Base-by-base conservation (phyloP, 352 stramenopile genomes). In the Phytophthora sp. region DNA sequence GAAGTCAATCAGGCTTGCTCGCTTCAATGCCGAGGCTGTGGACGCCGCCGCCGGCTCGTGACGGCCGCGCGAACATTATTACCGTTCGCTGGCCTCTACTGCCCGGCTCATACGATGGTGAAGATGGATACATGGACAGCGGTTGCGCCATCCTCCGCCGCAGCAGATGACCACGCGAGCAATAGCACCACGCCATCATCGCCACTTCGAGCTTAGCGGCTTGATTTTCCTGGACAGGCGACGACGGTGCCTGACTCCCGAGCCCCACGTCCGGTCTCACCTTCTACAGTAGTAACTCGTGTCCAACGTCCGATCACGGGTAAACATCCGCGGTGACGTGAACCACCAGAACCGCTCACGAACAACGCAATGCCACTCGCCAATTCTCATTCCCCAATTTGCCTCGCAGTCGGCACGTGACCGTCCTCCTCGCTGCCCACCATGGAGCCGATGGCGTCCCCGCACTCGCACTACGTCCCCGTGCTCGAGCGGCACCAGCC, bases 381-480 rank as follows among this genome's bases (percentile, higher is more conserved):
- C 12, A 18, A 20, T 21, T 43, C 20, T 43, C 30, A 54, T 41
- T 54, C 21, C 35, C 4, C 20, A 21, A 54, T 11, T 54, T 21
- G 11, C 30, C 20, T 42, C 20, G 11, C 21, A 43, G 20, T 18
- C 39, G 11, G 21, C 39, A 46, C n/a, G 17, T 26, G 5, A 13
- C 35, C n/a, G 38, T 45, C 17, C 2, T 24, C 20, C n/a, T 8
- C 38, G 18, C 38, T 27, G 17, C 21, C 46, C 15, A 18, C 7
- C 18, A 54, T 42, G 31, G 44, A 53, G 12, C 15, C 48, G 15
- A 32, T 20, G 8, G 23, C 30, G 11, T 55, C 48, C 7, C 46
- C 46, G 1, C 46, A 32, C 8, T 27, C 46, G 18, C 13, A 55
- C 34, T 55, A 55, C 48, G 48, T 55, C 18, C 31, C 48, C 17